Conservation (phyloP, 306 rosid genomes). For the Astragalus membranaceus region DNA sequence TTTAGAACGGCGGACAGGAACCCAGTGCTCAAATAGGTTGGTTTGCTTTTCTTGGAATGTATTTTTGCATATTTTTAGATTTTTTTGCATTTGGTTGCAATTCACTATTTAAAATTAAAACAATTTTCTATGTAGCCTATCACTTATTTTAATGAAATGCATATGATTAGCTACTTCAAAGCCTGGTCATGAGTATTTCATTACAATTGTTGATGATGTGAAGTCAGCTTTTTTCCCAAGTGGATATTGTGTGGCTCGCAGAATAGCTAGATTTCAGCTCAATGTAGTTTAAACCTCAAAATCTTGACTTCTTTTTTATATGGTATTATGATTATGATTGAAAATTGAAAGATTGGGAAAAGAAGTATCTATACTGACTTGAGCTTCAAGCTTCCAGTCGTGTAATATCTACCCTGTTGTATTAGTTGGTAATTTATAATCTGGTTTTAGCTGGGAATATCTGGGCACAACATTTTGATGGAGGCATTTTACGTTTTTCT, state of each 20-base stretch:
- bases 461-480: background rate
- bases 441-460: background rate
- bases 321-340: background rate
- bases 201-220: slow-evolving; percentile 1
- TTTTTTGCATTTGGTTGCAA: background rate
- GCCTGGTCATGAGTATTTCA: background rate
- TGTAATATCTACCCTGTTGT: background rate
- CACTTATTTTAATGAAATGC: background rate
- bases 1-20: slow-evolving; percentile 79
- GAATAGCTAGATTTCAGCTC: slow-evolving; percentile 11
- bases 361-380: background rate
- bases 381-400: background rate
- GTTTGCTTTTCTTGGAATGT: slow-evolving; percentile 24
- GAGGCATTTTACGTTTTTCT: background rate
- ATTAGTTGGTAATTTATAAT: background rate
- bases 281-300: background rate
- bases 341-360: background rate
- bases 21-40: slow-evolving; percentile 96
- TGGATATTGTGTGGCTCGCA: background rate
- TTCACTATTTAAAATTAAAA: background rate
- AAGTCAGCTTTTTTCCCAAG: background rate
- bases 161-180: background rate
- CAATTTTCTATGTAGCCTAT: background rate
- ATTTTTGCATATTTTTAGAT: background rate
- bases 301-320: background rate